Evolutionary conservation across 2,329 filamentous ascomycete genomes (phyloP).

Genomic region (Aspergillus intermedius): DNA sequence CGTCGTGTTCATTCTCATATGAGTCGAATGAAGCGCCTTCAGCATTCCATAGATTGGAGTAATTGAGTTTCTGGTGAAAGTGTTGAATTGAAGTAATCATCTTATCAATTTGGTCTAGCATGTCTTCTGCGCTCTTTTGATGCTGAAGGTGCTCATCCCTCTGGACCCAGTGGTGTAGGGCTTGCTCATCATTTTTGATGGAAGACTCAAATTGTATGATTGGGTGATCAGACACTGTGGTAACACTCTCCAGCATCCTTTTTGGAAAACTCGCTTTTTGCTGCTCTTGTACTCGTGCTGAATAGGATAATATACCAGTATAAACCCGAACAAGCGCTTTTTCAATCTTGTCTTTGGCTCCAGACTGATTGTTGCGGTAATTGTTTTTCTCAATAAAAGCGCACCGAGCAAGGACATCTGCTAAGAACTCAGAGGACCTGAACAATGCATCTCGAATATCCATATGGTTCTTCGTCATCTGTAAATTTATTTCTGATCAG

Average conservation of each 20-base stretch:
- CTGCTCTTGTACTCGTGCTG: conserved; percentile 1
- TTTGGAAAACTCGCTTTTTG: conserved; percentile 1
- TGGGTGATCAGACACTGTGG: conserved; percentile 5
- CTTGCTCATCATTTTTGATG: conserved; percentile 8
- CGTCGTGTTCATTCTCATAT: neutral
- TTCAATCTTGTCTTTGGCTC: neutral
- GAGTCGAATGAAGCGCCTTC: conserved; percentile 14
- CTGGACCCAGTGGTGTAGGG: conserved; percentile 5
- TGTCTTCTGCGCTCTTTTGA: conserved; percentile 1
- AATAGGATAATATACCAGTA: conserved; percentile 7
- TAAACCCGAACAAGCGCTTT: conserved; percentile 7
- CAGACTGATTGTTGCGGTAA: conserved; percentile 1
- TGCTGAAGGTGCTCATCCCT: conserved; percentile 7
- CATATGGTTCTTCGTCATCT: conserved; percentile 11
- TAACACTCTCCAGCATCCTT: conserved; percentile 7
- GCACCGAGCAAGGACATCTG: conserved; percentile 6
- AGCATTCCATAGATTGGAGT: neutral
- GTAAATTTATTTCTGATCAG: neutral
- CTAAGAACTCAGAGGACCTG: conserved; percentile 10
- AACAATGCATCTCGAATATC: conserved; percentile 8
- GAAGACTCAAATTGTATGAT: conserved; percentile 7
- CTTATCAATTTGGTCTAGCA: conserved; percentile 3
- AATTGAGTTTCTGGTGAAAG: neutral
- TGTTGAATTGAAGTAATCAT: neutral
- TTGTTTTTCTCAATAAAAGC: conserved; percentile 10